A percentile compares a stretch with the other conserved stretches of the same genome.
These are phyloP conservation scores for Lablab purpureus DNA, from an alignment of 306 rosid genomes.

Conservation along the genomic window DNA sequence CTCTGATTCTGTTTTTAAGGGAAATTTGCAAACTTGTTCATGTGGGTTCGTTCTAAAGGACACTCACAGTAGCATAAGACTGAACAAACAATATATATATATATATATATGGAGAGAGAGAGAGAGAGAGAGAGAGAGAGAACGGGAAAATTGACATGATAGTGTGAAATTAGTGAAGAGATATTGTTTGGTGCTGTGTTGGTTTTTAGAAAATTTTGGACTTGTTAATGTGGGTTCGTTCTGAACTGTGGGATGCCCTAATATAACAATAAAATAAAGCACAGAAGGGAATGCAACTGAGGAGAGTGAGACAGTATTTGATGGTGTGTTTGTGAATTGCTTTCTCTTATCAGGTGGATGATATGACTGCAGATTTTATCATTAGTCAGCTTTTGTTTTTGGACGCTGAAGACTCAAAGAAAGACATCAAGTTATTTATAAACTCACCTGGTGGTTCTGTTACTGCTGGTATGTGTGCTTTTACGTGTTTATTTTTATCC, in stretches of 20 bases:
- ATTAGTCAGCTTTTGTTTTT: conserved; percentile 88
- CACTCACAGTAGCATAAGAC: not conserved
- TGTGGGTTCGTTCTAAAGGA: conserved; percentile 38
- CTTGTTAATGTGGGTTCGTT: conserved; percentile 25
- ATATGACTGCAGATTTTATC: conserved; percentile 85
- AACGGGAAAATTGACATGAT: not conserved
- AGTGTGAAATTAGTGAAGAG: conserved; percentile 31
- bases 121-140: not conserved
- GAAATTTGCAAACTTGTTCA: conserved; percentile 49
- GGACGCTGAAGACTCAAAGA: conserved; percentile 87
- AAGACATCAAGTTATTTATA: conserved; percentile 85
- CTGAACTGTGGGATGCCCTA: conserved; percentile 11
- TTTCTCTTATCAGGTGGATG: conserved; percentile 81
- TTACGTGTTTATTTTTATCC: conserved; percentile 14
- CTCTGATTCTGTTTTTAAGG: not conserved
- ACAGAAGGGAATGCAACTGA: not conserved
- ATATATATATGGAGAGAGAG: too few relatives aligned
- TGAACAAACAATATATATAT: not conserved
- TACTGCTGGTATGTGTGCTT: conserved; percentile 75
- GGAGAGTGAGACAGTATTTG: conserved; percentile 10
- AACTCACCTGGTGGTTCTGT: conserved; percentile 98
- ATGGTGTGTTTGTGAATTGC: conserved; percentile 26
- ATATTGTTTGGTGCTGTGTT: conserved; percentile 25
- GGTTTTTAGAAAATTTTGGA: conserved; percentile 12
- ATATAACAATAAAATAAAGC: not conserved